Base-by-base conservation (phyloP, 345 rosid species). In the Leavenworthia alabamica region DNA sequence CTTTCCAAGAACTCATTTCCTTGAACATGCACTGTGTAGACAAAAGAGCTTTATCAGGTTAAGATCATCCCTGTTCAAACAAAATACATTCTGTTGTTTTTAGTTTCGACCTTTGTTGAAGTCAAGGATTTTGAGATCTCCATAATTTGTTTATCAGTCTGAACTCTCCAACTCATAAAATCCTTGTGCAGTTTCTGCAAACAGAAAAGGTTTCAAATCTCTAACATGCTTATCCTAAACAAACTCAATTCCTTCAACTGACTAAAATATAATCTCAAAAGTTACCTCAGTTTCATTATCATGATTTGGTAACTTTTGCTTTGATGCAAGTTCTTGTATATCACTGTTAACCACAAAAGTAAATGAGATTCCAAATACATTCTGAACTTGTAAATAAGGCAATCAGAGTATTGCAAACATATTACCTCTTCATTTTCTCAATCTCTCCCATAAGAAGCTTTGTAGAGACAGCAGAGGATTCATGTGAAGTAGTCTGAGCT, bases 91-190 rank as follows among this genome's bases (percentile, higher is more conserved):
- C 5, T 8, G 22, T 31, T 49, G 33, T 31, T 36, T 7, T n/a
- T n/a, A n/a, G 20, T 35, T 19, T 44, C 50, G 36, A 86, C 98
- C 98, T 86, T 90, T 77, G 85, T 66, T 39, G 79, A 78, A 50
- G 78, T 65, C 80, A 92, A 76, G 8, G 96, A 85, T 57, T 73
- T 78, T 37, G 96, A 77, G 73, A 86, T 75, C 76, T 82, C 87
- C 61, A 54, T 48, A 40, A 88, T 49, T 57, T 73, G 71, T 67
- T 80, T 79, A 61, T 89, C 88, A 15, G 82, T 80, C 77, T 78
- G 76, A 10, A 66, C 75, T 72, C 79, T 85, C 93, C 85, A 88
- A 72, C 47, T 78, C 40, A 71, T 58, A 50, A 81, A 26, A 43
- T 90, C 92, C 70, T 79, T 82, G 49, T 47, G 68, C 59, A 80